phyloP scores from a whole-genome alignment of 2,329 filamentous ascomycete genomes.

The Cladosporium sp. region DNA sequence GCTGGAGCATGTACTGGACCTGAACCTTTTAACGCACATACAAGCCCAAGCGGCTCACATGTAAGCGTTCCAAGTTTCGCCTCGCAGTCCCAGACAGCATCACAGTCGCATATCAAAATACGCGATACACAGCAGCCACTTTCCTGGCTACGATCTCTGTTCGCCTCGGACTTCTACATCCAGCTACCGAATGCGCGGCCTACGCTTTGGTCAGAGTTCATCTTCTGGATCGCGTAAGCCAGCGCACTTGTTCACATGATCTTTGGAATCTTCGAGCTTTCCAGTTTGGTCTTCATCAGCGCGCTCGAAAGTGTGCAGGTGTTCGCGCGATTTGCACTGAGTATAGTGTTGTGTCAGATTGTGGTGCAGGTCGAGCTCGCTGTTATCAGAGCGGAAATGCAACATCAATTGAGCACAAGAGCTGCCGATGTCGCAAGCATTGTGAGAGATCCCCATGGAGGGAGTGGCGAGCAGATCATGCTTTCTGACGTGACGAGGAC shows the following conservation, averaged over 20 bases:
- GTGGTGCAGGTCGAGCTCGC: conserved; percentile 8
- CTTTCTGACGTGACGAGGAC: background rate
- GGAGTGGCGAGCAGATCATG: background rate
- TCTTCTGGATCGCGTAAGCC: conserved; percentile 10
- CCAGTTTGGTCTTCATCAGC: conserved; percentile 14
- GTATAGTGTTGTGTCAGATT: conserved; percentile 3
- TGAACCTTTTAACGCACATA: too few relatives aligned
- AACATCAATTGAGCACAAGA: background rate
- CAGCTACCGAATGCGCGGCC: background rate
- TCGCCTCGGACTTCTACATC: background rate
- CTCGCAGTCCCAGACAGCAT: too few relatives aligned
- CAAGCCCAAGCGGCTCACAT: too few relatives aligned
- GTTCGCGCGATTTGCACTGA: conserved; percentile 1
- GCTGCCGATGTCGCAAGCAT: background rate
- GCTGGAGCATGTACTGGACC: background rate
- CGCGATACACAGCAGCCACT: background rate
- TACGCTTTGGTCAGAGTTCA: background rate
- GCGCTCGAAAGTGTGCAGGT: conserved; percentile 5
- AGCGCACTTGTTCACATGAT: conserved; percentile 9
- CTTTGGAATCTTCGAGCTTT: conserved; percentile 11
- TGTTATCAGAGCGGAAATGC: background rate
- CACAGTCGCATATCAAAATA: background rate
- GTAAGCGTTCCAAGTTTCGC: too few relatives aligned
- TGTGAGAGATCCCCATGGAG: background rate
- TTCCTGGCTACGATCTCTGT: background rate